Conservation (phyloP, 805 yeast genomes). For the Suhomyces sp. region DNA sequence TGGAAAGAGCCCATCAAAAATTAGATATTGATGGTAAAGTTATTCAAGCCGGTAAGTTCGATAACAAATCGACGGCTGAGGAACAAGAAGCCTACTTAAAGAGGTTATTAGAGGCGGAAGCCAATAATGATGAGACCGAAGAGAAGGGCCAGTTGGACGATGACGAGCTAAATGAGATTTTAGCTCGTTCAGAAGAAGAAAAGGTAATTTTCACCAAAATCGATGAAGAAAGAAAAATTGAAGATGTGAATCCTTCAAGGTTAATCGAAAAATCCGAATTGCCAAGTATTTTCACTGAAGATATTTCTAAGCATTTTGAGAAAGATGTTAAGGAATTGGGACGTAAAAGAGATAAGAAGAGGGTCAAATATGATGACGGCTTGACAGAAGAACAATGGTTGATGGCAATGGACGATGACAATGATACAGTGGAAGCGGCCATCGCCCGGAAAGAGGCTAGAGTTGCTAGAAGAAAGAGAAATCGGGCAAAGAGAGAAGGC, state of each 20-base stretch:
- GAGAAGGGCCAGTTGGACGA: slow-evolving; percentile 58
- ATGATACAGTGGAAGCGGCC: slow-evolving; percentile 60
- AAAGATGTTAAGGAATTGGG: slow-evolving; percentile 23
- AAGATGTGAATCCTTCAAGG: slow-evolving; percentile 14
- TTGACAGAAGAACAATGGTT: slow-evolving; percentile 50
- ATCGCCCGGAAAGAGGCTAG: slow-evolving; percentile 49
- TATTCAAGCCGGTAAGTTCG: slow-evolving; percentile 88
- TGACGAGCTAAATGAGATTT: slow-evolving; percentile 67
- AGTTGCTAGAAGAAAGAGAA: slow-evolving; percentile 38
- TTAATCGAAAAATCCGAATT: slow-evolving; percentile 24
- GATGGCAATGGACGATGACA: slow-evolving; percentile 72
- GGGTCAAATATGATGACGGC: slow-evolving; percentile 29
- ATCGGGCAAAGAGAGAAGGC: slow-evolving; percentile 11
- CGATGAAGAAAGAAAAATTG: slow-evolving; percentile 55
- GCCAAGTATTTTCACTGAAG: slow-evolving; percentile 25
- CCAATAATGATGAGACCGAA: slow-evolving; percentile 52
- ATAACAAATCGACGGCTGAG: slow-evolving; percentile 80
- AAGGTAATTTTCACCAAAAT: slow-evolving; percentile 51
- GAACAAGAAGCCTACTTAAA: slow-evolving; percentile 81
- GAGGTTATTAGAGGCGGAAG: slow-evolving; percentile 68
- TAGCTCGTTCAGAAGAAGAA: slow-evolving; percentile 68
- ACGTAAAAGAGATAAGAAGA: slow-evolving; percentile 26
- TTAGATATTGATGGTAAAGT: slow-evolving; percentile 86
- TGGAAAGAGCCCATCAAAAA: slow-evolving; percentile 80
- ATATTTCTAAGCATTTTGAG: slow-evolving; percentile 24